Conservation (phyloP, 768 basidiomycete species). For the Obba rivulosa region DNA sequence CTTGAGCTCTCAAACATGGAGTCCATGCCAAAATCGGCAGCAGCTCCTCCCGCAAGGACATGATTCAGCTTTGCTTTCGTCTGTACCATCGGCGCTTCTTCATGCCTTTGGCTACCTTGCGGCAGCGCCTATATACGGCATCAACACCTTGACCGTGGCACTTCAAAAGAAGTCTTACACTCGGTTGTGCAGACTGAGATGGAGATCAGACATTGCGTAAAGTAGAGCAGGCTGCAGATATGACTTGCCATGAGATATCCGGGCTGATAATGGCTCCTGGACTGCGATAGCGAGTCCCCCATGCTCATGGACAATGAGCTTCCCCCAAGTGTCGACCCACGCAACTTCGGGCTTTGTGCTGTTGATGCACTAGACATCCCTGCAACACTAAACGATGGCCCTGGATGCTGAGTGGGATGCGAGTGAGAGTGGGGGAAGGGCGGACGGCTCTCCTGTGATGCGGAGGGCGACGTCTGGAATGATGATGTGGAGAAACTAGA, state of each 20-base stretch:
- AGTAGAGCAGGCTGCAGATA: background rate
- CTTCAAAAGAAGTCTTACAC: slow-evolving; percentile 28
- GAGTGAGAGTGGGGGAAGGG: slow-evolving; percentile 23
- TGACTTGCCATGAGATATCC: slow-evolving; percentile 72
- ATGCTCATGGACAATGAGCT: slow-evolving; percentile 15
- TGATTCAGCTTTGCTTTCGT: slow-evolving; percentile 81
- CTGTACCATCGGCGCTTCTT: slow-evolving; percentile 69
- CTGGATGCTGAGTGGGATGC: slow-evolving; percentile 17
- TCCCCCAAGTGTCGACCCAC: slow-evolving; percentile 44
- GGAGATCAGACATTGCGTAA: slow-evolving; percentile 1
- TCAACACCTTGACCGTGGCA: background rate
- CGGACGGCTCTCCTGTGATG: slow-evolving; percentile 15
- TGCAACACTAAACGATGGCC: slow-evolving; percentile 46
- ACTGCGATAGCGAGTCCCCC: slow-evolving; percentile 49
- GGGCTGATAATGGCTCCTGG: slow-evolving; percentile 72
- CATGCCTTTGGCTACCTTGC: slow-evolving; percentile 56
- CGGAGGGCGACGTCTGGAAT: slow-evolving; percentile 11
- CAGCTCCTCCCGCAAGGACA: slow-evolving; percentile 54
- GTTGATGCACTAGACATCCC: slow-evolving; percentile 52
- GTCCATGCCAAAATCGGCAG: slow-evolving; percentile 75
- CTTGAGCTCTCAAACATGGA: slow-evolving; percentile 79
- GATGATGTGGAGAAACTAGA: slow-evolving; percentile 16
- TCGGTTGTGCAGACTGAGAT: slow-evolving; percentile 56
- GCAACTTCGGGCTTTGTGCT: slow-evolving; percentile 47
- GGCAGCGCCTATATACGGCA: slow-evolving; percentile 27